phyloP scores from a whole-genome alignment of 768 basidiomycete species.

The Tricholoma terreum region DNA sequence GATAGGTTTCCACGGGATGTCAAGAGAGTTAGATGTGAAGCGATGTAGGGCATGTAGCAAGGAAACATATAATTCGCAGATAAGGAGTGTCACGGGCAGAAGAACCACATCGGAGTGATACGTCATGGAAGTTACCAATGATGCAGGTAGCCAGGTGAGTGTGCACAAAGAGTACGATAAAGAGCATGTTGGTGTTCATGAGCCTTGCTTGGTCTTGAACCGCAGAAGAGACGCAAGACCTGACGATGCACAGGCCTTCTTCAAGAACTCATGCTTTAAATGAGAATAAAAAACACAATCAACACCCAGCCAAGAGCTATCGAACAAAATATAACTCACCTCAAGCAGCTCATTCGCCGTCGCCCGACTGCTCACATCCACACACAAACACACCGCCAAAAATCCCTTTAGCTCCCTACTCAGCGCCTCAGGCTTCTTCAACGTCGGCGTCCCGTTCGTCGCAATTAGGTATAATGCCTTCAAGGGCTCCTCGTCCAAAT shows the following conservation, averaged over 20 bases:
- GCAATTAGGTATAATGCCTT: constrained; percentile 95
- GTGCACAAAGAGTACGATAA: neutral
- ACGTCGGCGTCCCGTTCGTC: constrained; percentile 96
- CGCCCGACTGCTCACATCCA: constrained; percentile 91
- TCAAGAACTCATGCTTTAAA: constrained; percentile 89
- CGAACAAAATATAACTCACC: constrained; percentile 43
- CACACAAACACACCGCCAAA: constrained; percentile 96
- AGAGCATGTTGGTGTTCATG: constrained; percentile 24
- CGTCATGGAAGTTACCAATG: neutral
- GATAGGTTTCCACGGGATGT: neutral
- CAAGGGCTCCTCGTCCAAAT: constrained; percentile 91
- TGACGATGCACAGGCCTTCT: constrained; percentile 78
- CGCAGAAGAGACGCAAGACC: constrained; percentile 85
- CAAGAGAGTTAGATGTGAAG: neutral
- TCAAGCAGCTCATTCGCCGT: constrained; percentile 83
- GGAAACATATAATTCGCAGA: neutral
- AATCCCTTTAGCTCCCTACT: constrained; percentile 94
- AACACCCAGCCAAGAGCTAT: constrained; percentile 4
- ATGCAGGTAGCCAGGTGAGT: neutral
- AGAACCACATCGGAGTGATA: neutral
- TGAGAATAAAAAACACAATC: constrained; percentile 5
- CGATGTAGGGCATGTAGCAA: neutral
- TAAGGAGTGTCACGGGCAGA: neutral
- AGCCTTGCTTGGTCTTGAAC: constrained; percentile 66
- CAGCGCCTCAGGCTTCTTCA: constrained; percentile 93